Evolutionary conservation across 768 basidiomycete genomes (phyloP).

Genomic region (Suillus discolor): DNA sequence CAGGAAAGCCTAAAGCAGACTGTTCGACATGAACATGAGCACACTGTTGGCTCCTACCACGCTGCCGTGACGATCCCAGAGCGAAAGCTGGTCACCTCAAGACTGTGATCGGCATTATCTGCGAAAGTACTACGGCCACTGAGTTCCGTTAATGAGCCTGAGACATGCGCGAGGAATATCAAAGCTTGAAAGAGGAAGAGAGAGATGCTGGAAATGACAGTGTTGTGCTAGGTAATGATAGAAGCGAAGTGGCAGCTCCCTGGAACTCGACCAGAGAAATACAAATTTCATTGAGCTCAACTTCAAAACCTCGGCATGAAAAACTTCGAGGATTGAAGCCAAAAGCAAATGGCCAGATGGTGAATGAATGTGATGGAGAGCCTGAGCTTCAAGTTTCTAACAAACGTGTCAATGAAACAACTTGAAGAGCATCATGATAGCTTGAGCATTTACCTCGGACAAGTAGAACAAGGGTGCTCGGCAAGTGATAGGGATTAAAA

Average conservation of each 20-base stretch:
- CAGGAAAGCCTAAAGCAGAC: not conserved
- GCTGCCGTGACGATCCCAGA: constrained; percentile 56
- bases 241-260: constrained; percentile 35
- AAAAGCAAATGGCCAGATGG: constrained; percentile 47
- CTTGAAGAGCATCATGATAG: not conserved
- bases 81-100: constrained; percentile 53
- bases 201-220: constrained; percentile 49
- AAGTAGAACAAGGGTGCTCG: not conserved
- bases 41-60: constrained; percentile 43
- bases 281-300: constrained; percentile 42
- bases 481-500: not conserved
- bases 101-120: constrained; percentile 36
- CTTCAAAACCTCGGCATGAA: constrained; percentile 49
- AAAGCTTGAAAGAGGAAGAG: constrained; percentile 57
- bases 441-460: not conserved
- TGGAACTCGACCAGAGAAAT: constrained; percentile 50
- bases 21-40: constrained; percentile 42
- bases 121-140: constrained; percentile 21
- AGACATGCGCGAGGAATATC: constrained; percentile 50
- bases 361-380: constrained; percentile 44
- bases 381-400: constrained; percentile 29
- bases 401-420: constrained; percentile 4
- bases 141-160: constrained; percentile 15
- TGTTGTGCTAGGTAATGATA: constrained; percentile 39
- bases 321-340: constrained; percentile 44